Base-by-base conservation (phyloP, 106 monocot genomes). In the Agapanthus africanus region DNA sequence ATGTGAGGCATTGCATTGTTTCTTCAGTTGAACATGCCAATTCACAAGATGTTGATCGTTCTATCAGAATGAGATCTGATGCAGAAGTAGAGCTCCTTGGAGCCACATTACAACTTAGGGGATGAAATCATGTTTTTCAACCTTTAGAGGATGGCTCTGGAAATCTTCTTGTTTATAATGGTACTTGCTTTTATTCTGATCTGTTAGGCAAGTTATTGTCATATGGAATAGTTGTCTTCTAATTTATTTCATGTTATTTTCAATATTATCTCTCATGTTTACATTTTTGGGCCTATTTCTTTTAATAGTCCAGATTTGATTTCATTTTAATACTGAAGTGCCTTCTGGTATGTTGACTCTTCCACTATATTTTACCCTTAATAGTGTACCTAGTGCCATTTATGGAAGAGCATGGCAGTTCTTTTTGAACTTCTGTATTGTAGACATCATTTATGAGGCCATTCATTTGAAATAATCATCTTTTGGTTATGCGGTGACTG, bases 131-230 rank as follows among this genome's bases (percentile, higher is more conserved):
- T 61, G 70, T 86, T 57, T 61, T 40, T 59, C 95, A 95, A 73
- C 95, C 95, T 11, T 54, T 91, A 25, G 69, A 69, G 39, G 85
- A 88, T 80, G 10, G 47, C 42, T 84, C 65, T 42, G 87, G 86
- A 73, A 95, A 88, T 76, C 37, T 88, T 82, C 85, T 95, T 74
- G 79, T 86, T 38, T 95, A 82, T 52, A 95, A 95, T 78, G 95
- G 95, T 95, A 83, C 23, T 63, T 36, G 34, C 54, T 62, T 37
- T 32, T 28, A 21, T 31, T 40, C 2, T 60, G 7, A 7, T 37
- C 36, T 50, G 26, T 19, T 23, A 25, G 11, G n/a, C 23, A 63
- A 32, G 44, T 63, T 26, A 5, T 25, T 64, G 64, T 38, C 18
- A 61, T 34, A 0, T 56, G 28, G 26, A 56, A 56, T 30, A 44